Conservation (phyloP, 805 yeast genomes). For the Priceomyces castillae region DNA sequence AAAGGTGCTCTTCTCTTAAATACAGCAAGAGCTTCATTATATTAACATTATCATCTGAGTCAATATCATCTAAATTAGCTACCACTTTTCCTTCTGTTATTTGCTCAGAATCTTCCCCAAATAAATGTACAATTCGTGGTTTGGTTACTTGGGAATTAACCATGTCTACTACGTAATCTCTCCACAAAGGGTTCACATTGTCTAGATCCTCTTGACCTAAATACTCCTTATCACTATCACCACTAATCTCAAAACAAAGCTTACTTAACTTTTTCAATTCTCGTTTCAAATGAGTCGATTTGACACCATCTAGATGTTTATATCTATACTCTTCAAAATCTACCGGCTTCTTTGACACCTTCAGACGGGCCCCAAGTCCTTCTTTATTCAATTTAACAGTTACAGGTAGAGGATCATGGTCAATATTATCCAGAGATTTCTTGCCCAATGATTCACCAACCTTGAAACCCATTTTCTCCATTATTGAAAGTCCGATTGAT, state of each 20-base stretch:
- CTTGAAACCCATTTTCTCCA: slow-evolving; percentile 59
- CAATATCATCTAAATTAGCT: no score
- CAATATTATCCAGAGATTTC: slow-evolving; percentile 10
- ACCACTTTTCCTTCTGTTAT: no score
- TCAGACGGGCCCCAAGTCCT: slow-evolving; percentile 21
- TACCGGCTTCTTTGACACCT: not conserved
- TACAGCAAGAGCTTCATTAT: slow-evolving; percentile 33
- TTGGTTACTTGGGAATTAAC: not conserved
- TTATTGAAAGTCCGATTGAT: slow-evolving; percentile 48
- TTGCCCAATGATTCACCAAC: slow-evolving; percentile 46
- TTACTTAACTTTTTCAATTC: slow-evolving; percentile 31
- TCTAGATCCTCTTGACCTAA: slow-evolving; percentile 25
- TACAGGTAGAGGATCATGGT: slow-evolving; percentile 32
- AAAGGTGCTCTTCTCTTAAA: slow-evolving; percentile 38
- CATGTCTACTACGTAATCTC: slow-evolving; percentile 20
- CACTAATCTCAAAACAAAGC: slow-evolving; percentile 41
- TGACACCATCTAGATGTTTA: not conserved
- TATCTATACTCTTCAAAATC: slow-evolving; percentile 7
- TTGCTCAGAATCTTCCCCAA: not conserved
- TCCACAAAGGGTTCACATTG: slow-evolving; percentile 41
- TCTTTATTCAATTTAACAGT: slow-evolving; percentile 12
- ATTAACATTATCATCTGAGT: slow-evolving; percentile 17
- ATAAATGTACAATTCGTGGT: not conserved
- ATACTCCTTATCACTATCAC: slow-evolving; percentile 27
- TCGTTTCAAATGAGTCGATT: not conserved